phyloP scores from a whole-genome alignment of 2,329 filamentous ascomycete genomes.

The Fusarium armeniacum region DNA sequence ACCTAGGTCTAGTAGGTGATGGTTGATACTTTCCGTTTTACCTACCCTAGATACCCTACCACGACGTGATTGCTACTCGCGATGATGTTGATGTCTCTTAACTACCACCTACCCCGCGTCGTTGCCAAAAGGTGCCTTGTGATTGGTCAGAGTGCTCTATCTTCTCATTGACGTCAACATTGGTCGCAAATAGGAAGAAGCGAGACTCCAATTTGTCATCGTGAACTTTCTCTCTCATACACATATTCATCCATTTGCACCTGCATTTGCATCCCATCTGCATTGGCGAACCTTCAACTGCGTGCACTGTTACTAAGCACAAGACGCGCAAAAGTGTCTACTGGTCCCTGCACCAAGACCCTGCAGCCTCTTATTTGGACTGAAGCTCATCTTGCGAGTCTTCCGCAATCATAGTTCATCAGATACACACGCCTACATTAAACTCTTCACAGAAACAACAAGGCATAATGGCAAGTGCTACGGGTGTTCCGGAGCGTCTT shows the following conservation, averaged over 20 bases:
- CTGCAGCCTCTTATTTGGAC: neutral
- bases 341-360: neutral
- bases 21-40: neutral
- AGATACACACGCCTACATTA: constrained; percentile 4
- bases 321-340: constrained; percentile 8
- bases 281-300: neutral
- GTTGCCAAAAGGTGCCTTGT: constrained; percentile 45
- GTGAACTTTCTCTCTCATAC: constrained; percentile 12
- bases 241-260: neutral
- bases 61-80: constrained; percentile 35
- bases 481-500: constrained; percentile 71
- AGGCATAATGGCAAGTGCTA: constrained; percentile 74
- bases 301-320: neutral
- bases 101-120: constrained; percentile 39
- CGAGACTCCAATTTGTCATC: constrained; percentile 21
- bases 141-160: constrained; percentile 46
- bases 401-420: neutral
- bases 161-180: constrained; percentile 46
- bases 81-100: constrained; percentile 35
- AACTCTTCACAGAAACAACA: neutral
- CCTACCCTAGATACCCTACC: constrained; percentile 15
- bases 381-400: constrained; percentile 3
- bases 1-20: constrained; percentile 14
- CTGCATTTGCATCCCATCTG: constrained; percentile 2
- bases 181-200: constrained; percentile 17